A percentile compares a stretch with the other conserved stretches of the same genome.
These are phyloP conservation scores for Actinomortierella wolfii DNA, from an alignment of 371 early-diverging fungal genomes.

Conservation along the genomic window DNA sequence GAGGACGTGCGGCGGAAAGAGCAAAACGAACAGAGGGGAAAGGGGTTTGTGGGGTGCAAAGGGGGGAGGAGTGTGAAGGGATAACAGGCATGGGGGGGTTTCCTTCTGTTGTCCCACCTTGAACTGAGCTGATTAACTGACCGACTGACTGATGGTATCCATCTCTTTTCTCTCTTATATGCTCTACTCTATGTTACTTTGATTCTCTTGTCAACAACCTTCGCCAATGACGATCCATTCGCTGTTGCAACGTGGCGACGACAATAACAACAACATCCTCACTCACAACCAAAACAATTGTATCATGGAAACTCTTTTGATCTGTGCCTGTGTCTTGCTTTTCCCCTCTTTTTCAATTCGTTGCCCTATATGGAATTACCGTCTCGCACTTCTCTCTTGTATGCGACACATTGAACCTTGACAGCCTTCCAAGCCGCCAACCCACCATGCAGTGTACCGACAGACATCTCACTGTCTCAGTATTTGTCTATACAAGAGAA, in stretches of 20 bases:
- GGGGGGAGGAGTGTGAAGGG: background rate
- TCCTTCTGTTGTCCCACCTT: no score
- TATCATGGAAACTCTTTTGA: background rate
- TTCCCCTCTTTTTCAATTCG: background rate
- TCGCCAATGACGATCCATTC: background rate
- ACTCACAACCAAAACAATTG: background rate
- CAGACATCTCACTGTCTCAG: conserved; percentile 62
- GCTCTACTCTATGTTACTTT: background rate
- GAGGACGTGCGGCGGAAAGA: background rate
- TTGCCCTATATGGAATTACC: no score
- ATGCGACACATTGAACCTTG: no score
- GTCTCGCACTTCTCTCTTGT: no score
- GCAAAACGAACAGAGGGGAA: background rate
- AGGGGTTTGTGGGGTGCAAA: background rate
- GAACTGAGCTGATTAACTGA: no score
- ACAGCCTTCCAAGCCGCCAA: conserved; percentile 49
- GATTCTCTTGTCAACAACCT: background rate
- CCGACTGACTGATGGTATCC: no score
- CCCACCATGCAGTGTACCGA: conserved; percentile 63
- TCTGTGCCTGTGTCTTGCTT: background rate
- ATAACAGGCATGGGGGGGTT: no score
- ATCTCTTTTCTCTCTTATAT: no score
- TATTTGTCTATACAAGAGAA: conserved; percentile 72
- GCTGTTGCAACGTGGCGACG: no score
- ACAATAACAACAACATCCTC: no score